These are phyloP conservation scores for Tricholoma hemisulphureum DNA, from an alignment of 768 basidiomycete genomes.

Conservation along the genomic window DNA sequence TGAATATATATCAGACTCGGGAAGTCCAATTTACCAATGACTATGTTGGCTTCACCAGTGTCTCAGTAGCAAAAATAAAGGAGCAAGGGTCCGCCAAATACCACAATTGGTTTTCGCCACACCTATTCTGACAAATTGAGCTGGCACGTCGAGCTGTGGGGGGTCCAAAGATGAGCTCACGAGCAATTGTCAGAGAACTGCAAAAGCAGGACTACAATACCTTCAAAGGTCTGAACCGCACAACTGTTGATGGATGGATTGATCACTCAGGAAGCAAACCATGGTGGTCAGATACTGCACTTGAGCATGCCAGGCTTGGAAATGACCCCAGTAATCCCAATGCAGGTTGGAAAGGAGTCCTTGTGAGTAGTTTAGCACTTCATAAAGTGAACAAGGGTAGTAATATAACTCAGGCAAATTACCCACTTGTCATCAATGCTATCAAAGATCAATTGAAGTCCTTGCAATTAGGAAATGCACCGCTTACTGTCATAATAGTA, in stretches of 20 bases:
- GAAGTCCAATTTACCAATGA: neutral
- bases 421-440: conserved; percentile 15
- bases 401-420: conserved; percentile 6
- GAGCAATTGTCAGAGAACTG: conserved; percentile 13
- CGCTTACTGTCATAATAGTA: conserved; percentile 24
- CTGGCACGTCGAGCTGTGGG: neutral
- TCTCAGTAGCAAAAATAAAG: neutral
- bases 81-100: neutral
- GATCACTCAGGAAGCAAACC: conserved; percentile 15
- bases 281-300: conserved; percentile 18
- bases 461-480: conserved; percentile 17
- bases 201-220: conserved; percentile 9
- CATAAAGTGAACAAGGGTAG: neutral
- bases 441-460: conserved; percentile 15
- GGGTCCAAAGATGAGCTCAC: neutral
- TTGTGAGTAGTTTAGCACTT: conserved; percentile 11
- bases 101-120: conserved; percentile 1
- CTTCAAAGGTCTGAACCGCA: conserved; percentile 16
- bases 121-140: neutral
- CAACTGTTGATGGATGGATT: conserved; percentile 25
- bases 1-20: neutral
- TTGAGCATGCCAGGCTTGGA: conserved; percentile 3
- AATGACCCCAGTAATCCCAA: conserved; percentile 10
- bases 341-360: conserved; percentile 16
- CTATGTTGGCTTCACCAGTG: neutral